Base-by-base conservation (phyloP, 257 asterid genomes). In the Przewalskia tangutica region DNA sequence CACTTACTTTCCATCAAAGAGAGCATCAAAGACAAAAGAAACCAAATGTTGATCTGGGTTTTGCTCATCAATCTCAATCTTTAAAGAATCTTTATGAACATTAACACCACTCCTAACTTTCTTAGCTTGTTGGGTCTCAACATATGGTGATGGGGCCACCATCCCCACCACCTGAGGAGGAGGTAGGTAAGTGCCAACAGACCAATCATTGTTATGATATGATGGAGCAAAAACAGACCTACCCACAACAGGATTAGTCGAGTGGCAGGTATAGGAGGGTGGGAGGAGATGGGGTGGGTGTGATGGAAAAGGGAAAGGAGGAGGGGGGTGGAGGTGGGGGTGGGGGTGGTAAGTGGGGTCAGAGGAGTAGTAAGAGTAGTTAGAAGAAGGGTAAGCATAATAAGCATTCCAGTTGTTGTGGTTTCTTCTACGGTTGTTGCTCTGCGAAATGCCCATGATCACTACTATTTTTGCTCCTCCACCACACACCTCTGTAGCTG, bases 21-120 rank as follows among this genome's bases (percentile, higher is more conserved):
- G 76, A 44, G 95, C 95, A 86, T 91, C 95, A 83, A 91, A 89
- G 27, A 89, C 87, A 80, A 91, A 91, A 58, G 93, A 86, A 82
- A 91, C 87, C 93, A 91, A 86, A 76, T 68, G 80, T 48, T 83
- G 88, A 87, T 88, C 89, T 54, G 88, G 90, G 80, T 87, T 87
- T 36, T 84, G 63, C 42, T 87, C 92, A 83, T 91, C 95, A 11
- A 65, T 16, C 85, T 89, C 92, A 77, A 91, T 87, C 88, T 84
- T 87, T 85, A 88, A 46, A 13, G 93, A 83, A 85, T 84, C 94
- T 70, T 89, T 91, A 84, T 91, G 94, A 87, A 91, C 91, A 87
- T 91, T 91, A 18, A 89, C 93, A 78, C 89, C 91, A 68, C 92
- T 91, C 7, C 82, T 90, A 20, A 91, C 94, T 79, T 89, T 90